These are phyloP conservation scores for Globisporangium radiosum DNA, from an alignment of 352 stramenopile genomes.

Conservation along the genomic window DNA sequence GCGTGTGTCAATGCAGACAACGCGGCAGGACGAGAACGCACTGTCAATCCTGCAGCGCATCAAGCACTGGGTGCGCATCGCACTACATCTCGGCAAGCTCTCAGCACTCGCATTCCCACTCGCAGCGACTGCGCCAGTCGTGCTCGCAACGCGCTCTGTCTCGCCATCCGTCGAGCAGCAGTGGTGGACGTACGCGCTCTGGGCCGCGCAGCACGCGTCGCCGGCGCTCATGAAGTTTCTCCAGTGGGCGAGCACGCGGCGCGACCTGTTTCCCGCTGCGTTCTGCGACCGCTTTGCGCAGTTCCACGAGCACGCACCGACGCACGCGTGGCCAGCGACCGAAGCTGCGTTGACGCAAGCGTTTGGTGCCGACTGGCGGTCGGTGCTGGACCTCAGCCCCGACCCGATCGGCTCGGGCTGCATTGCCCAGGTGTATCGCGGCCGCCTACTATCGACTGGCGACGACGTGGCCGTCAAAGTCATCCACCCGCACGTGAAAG, in stretches of 20 bases:
- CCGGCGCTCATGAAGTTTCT: slow-evolving; percentile 94
- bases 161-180: slow-evolving; percentile 26
- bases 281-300: slow-evolving; percentile 88
- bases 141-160: slow-evolving; percentile 22
- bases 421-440: slow-evolving; percentile 93
- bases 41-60: slow-evolving; percentile 26
- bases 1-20: slow-evolving; percentile 1
- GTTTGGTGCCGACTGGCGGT: slow-evolving; percentile 82
- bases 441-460: slow-evolving; percentile 48
- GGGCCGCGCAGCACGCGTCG: slow-evolving; percentile 59
- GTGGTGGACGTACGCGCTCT: slow-evolving; percentile 68
- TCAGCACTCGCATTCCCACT: slow-evolving; percentile 45
- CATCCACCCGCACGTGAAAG: slow-evolving; percentile 88
- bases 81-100: slow-evolving; percentile 56
- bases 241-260: slow-evolving; percentile 92
- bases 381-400: slow-evolving; percentile 43
- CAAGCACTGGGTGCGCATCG: slow-evolving; percentile 37
- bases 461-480: slow-evolving; percentile 90
- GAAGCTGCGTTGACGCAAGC: slow-evolving; percentile 68
- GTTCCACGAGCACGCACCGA: slow-evolving; percentile 85
- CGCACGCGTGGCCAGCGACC: slow-evolving; percentile 88
- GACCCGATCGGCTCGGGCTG: slow-evolving; percentile 88
- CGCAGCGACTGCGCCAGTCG: slow-evolving; percentile 33
- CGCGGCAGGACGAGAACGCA: slow-evolving; percentile 1
- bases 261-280: slow-evolving; percentile 89